phyloP scores from a whole-genome alignment of 768 basidiomycete species.

The Mycena rebaudengoi region DNA sequence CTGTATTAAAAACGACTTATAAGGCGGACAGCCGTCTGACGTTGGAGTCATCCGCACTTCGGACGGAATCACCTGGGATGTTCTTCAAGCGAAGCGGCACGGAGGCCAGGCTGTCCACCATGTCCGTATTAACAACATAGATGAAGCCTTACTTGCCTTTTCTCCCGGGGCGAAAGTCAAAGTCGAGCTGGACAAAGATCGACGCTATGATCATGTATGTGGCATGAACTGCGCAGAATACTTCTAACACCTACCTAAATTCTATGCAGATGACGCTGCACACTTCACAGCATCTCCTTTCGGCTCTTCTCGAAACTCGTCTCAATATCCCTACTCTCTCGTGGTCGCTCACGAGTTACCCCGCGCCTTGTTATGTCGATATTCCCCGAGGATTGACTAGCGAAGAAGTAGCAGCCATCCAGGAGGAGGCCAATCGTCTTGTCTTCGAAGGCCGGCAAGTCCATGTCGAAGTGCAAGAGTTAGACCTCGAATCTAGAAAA shows the following conservation, averaged over 20 bases:
- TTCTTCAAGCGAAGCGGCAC: conserved; percentile 71
- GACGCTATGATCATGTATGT: conserved; percentile 76
- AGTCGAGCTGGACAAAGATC: conserved; percentile 62
- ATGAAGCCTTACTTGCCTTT: conserved; percentile 57
- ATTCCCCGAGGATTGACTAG: conserved; percentile 71
- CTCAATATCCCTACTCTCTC: conserved; percentile 76
- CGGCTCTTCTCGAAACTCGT: conserved; percentile 75
- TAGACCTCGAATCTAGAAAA: conserved; percentile 50
- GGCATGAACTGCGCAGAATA: not conserved
- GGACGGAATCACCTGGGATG: conserved; percentile 59
- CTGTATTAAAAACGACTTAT: not conserved
- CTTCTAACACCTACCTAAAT: not conserved
- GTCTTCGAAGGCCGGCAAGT: conserved; percentile 76
- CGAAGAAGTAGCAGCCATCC: conserved; percentile 69
- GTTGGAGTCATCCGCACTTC: conserved; percentile 61
- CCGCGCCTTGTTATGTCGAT: conserved; percentile 80
- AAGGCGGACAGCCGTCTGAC: conserved; percentile 81
- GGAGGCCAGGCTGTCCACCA: conserved; percentile 83
- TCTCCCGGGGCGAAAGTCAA: conserved; percentile 58
- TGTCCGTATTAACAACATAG: conserved; percentile 54
- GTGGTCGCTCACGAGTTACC: conserved; percentile 80
- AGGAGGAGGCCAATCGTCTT: conserved; percentile 68
- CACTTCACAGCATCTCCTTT: conserved; percentile 85
- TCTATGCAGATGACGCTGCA: conserved; percentile 81
- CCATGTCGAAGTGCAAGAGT: conserved; percentile 78